Base-by-base conservation (phyloP, 139 green algal genomes). In the Pedinophyceae sp. region DNA sequence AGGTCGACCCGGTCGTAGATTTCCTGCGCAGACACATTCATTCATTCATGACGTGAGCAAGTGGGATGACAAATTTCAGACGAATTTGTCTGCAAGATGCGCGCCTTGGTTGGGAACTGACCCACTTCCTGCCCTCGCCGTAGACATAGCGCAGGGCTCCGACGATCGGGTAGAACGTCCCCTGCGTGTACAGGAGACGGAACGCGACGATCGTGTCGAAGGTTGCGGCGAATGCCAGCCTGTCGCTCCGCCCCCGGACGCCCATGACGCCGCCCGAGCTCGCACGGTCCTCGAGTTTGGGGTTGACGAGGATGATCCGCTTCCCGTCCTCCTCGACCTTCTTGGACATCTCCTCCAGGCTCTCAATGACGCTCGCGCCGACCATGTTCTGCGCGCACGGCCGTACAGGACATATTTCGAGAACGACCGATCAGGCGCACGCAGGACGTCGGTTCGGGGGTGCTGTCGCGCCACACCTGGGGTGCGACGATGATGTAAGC, bases 301-400 rank as follows among this genome's bases (percentile, higher is more conserved):
- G 67, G 58, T 84, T 84, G 20, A 84, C 41, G 4, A 82, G 61
- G 2, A 84, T 59, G 3, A 84, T 38, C 2, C 30, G 25, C 60
- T 84, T 84, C n/a, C 59, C 57, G 23, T 61, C 54, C n/a, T 23
- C 30, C 56, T 65, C 69, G n/a, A n/a, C n/a, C n/a, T n/a, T n/a
- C n/a, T n/a, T n/a, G 28, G 43, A 61, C 64, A 75, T 75, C 22
- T 75, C 67, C 3, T 27, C n/a, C 13, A 79, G 55, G 16, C 70
- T 56, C 2, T 66, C 70, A 7, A 90, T 58, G 26, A 90, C 71
- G 30, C 55, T 72, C 52, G 73, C 68, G n/a, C 74, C 79, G 7
- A 83, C 77, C 4, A 88, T 74, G 54, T 86, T 89, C 57, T 85
- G 77, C 29, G 77, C n/a, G n/a, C n/a, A n/a, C n/a, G n/a, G n/a